These are phyloP conservation scores for Petunia axillaris DNA, from an alignment of 257 asterid species.

Conservation along the genomic window DNA sequence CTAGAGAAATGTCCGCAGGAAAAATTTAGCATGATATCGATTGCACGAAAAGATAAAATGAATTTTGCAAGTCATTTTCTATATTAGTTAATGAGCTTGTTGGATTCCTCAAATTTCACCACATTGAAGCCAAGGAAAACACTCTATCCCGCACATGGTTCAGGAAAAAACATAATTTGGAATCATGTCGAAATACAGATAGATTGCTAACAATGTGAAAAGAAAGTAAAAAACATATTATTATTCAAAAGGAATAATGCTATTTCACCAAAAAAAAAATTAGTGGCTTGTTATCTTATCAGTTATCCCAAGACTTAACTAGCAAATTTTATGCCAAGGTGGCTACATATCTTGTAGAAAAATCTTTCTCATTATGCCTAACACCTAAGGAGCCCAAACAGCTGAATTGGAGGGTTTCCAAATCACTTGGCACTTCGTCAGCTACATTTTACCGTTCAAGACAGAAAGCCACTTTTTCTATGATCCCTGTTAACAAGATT, in stretches of 20 bases:
- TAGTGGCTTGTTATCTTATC: no score
- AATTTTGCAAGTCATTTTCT: conserved; percentile 4
- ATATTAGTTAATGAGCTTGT: neutral
- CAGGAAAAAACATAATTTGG: neutral
- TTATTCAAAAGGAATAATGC: no score
- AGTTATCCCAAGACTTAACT: no score
- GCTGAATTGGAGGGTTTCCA: conserved; percentile 10
- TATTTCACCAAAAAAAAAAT: no score
- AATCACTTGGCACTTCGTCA: neutral
- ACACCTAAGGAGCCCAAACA: neutral
- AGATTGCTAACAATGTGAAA: neutral
- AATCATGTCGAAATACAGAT: neutral
- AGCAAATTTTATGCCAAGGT: no score
- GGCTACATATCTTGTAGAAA: neutral
- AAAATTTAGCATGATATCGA: neutral
- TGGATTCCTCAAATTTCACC: conserved; percentile 8
- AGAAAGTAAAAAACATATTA: neutral
- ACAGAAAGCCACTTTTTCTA: neutral
- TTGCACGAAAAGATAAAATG: conserved; percentile 1
- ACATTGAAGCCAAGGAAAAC: neutral
- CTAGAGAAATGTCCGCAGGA: neutral
- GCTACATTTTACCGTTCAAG: neutral
- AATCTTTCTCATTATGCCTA: neutral
- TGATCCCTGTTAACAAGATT: neutral
- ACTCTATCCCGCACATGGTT: neutral